Percentiles rank a stretch among this genome's conserved stretches.
Evolutionary conservation across 331 rosid species (phyloP).

Genomic region (Rosa hybrid): DNA sequence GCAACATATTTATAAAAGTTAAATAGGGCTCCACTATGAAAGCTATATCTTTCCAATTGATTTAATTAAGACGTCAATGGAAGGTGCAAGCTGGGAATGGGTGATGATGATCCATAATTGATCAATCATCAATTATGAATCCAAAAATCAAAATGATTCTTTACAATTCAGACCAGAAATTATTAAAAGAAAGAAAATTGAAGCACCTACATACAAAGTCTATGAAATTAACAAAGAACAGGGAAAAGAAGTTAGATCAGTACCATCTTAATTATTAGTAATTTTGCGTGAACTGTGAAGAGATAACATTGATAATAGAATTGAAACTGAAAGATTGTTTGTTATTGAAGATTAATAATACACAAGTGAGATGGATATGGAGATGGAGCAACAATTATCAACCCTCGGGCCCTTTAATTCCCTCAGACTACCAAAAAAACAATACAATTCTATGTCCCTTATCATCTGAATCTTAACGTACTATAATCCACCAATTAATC

Average conservation of each 20-base stretch:
- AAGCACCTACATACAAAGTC: neutral
- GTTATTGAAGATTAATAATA: conserved; percentile 6
- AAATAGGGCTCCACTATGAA: conserved; percentile 5
- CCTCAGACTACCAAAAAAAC: neutral
- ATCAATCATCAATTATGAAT: neutral
- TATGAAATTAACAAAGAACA: neutral
- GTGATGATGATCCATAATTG: neutral
- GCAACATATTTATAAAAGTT: neutral
- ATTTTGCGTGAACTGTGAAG: neutral
- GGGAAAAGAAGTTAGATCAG: neutral
- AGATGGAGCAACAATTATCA: conserved; percentile 8
- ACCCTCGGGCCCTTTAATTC: conserved; percentile 9
- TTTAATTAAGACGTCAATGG: conserved; percentile 33
- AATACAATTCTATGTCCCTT: neutral
- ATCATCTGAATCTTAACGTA: conserved; percentile 17
- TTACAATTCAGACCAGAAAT: neutral
- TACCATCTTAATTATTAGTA: neutral
- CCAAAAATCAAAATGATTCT: neutral
- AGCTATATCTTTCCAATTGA: neutral
- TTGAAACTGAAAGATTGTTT: neutral
- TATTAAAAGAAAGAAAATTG: neutral
- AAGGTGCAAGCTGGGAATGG: conserved; percentile 13
- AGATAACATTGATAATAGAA: neutral
- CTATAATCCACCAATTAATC: neutral
- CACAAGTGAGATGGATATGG: neutral